A percentile compares a stretch with the other conserved stretches of the same genome.
phyloP scores from a whole-genome alignment of 1,284 basidiomycete genomes.

The Malassezia sympodialis region DNA sequence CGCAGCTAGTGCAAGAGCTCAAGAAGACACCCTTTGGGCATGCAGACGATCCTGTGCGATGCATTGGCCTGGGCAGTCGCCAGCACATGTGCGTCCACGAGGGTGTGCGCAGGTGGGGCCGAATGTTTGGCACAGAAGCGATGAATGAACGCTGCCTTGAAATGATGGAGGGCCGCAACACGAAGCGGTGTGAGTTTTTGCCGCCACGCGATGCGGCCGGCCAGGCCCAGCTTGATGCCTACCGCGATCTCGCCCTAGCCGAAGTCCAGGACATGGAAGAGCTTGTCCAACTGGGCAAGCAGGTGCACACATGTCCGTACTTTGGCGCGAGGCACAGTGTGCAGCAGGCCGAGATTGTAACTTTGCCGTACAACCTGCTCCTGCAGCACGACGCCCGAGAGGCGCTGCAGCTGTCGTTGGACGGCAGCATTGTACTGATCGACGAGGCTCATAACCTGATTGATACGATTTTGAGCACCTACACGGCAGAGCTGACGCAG shows the following conservation, averaged over 20 bases:
- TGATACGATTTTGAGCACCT: conserved; percentile 72
- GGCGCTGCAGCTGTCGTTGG: conserved; percentile 65
- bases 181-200: conserved; percentile 59
- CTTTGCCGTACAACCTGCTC: conserved; percentile 85
- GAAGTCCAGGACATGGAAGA: conserved; percentile 90
- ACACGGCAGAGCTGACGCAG: conserved; percentile 62
- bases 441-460: conserved; percentile 80
- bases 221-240: conserved; percentile 60
- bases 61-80: conserved; percentile 63
- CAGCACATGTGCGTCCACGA: conserved; percentile 90
- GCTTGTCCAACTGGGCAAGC: conserved; percentile 63
- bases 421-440: conserved; percentile 70
- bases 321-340: conserved; percentile 80
- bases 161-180: conserved; percentile 55
- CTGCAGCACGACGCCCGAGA: conserved; percentile 74
- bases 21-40: conserved; percentile 57
- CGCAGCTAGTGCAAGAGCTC: conserved; percentile 79
- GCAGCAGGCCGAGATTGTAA: conserved; percentile 80
- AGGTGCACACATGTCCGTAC: conserved; percentile 72
- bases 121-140: conserved; percentile 55
- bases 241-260: conserved; percentile 70
- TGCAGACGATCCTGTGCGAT: conserved; percentile 18
- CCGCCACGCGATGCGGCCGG: conserved; percentile 53
- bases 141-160: conserved; percentile 87
- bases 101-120: conserved; percentile 55